phyloP scores from a whole-genome alignment of 164 flowering plant species.

The Magnolia kwangsiensis region DNA sequence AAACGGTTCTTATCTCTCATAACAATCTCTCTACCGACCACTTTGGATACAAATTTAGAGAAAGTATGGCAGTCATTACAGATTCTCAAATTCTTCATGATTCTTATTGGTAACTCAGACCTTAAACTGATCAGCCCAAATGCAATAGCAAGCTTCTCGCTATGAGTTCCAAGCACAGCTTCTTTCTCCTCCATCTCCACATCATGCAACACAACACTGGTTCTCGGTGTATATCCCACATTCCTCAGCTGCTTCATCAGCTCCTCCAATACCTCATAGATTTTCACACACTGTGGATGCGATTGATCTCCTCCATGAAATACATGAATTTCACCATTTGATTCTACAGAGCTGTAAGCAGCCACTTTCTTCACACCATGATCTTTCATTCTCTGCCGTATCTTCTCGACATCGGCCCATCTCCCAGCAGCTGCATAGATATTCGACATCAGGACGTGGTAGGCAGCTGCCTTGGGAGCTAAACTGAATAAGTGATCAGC shows the following conservation, averaged over 20 bases:
- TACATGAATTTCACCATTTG: slow-evolving; percentile 7
- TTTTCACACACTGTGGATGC: slow-evolving; percentile 6
- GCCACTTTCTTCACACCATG: slow-evolving; percentile 8
- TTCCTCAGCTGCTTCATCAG: not conserved
- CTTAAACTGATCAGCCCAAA: slow-evolving; percentile 1
- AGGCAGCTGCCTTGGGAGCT: slow-evolving; percentile 9
- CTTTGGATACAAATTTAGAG: not conserved
- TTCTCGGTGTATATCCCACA: slow-evolving; percentile 5
- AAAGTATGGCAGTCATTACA: slow-evolving; percentile 12
- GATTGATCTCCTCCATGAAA: slow-evolving; percentile 8
- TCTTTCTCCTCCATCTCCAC: slow-evolving; percentile 12
- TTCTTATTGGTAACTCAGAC: not conserved
- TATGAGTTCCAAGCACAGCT: slow-evolving; percentile 1
- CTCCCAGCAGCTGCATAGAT: slow-evolving; percentile 16
- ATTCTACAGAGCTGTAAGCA: slow-evolving; percentile 10
- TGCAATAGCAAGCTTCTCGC: slow-evolving; percentile 16
- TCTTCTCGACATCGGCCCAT: slow-evolving; percentile 18
- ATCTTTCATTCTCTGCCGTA: slow-evolving; percentile 11
- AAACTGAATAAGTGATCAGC: slow-evolving; percentile 10
- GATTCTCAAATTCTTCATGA: slow-evolving; percentile 9
- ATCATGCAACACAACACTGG: slow-evolving; percentile 4
- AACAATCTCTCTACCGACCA: slow-evolving; percentile 1
- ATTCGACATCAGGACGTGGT: slow-evolving; percentile 13
- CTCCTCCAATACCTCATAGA: slow-evolving; percentile 9
- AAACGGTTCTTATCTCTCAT: slow-evolving; percentile 10